Evolutionary conservation across 306 rosid species (phyloP), one percentile per base, ranked within the genome.

Genomic region (Vigna angularis): DNA sequence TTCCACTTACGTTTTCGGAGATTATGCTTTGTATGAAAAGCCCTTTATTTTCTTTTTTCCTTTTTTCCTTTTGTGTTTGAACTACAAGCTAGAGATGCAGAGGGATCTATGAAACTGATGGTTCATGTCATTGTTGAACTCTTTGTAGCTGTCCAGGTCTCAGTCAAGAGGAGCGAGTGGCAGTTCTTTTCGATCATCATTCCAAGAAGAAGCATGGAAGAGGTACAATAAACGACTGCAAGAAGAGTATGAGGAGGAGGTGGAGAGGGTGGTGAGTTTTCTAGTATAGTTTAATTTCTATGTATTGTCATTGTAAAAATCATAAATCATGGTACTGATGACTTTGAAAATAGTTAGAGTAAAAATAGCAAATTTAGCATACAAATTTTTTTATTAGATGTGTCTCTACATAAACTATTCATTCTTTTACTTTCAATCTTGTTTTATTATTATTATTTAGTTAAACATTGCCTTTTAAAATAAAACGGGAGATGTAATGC

Each of bases 161-260:
- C 89, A 82, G 17, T 74, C 90, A 82, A 86, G 79, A 82, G 92
- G 86, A 76, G 85, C 85, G 49, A 83, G 62, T 32, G 88, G 91
- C 16, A 61, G 85, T 70, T 84, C 96, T 59, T 84, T 83, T 73
- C 91, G 96, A 45, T 52, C 96, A 32, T 38, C 89, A 26, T 94
- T 87, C 84, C 94, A 89, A 83, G 98, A 92, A 88, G 98, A 89
- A 83, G 93, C 97, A 3, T 89, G 95, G 97, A 92, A 78, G 86
- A 92, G 71, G 67, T 87, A 89, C 86, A 92, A 92, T 77, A 96
- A 92, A 53, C 81, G 97, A 20, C 40, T 92, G 85, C 93, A 85
- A 87, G 97, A 92, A 84, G 97, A 92, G 82, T 92, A 87, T 7
- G 95, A 92, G 77, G 97, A 94, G 68, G 98, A 94, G 83, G 74